Evolutionary conservation across 2,329 filamentous ascomycete species (phyloP).

Genomic region (Cercospora zeae-maydis): DNA sequence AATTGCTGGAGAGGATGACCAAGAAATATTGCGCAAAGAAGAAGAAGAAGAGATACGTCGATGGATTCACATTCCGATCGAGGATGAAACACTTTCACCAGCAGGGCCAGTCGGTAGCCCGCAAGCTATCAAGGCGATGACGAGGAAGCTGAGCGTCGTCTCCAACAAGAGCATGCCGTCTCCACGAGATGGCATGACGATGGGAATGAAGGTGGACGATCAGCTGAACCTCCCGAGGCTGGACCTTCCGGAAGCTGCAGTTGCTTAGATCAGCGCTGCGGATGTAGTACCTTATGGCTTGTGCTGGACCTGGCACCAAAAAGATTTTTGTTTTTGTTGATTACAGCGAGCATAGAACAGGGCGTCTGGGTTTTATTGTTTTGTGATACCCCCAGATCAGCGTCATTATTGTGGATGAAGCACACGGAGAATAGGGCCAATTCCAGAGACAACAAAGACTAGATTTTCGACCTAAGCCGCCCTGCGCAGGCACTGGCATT

Average conservation of each 20-base stretch:
- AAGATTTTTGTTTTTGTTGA: not conserved
- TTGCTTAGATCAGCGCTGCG: constrained; percentile 2
- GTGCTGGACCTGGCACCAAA: not conserved
- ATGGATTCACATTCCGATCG: constrained; percentile 30
- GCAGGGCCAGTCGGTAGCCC: constrained; percentile 13
- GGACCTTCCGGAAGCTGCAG: constrained; percentile 15
- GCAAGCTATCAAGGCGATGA: constrained; percentile 20
- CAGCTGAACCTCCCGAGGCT: constrained; percentile 18
- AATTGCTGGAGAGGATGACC: constrained; percentile 41
- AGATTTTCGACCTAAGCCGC: not conserved
- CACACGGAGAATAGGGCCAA: not conserved
- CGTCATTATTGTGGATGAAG: not conserved
- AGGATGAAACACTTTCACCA: constrained; percentile 20
- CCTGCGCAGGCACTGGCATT: not conserved
- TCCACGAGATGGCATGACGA: constrained; percentile 29
- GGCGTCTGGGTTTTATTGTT: not conserved
- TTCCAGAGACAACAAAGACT: not conserved
- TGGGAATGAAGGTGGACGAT: constrained; percentile 26
- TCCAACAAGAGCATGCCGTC: constrained; percentile 22
- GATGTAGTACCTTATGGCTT: not conserved
- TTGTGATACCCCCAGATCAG: constrained; percentile 7
- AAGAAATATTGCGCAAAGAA: constrained; percentile 37
- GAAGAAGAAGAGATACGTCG: constrained; percentile 22
- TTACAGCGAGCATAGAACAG: not conserved
- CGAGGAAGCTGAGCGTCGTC: constrained; percentile 25